These are phyloP conservation scores for Alternaria gansuensis DNA, from an alignment of 2,329 filamentous ascomycete species.

Conservation along the genomic window DNA sequence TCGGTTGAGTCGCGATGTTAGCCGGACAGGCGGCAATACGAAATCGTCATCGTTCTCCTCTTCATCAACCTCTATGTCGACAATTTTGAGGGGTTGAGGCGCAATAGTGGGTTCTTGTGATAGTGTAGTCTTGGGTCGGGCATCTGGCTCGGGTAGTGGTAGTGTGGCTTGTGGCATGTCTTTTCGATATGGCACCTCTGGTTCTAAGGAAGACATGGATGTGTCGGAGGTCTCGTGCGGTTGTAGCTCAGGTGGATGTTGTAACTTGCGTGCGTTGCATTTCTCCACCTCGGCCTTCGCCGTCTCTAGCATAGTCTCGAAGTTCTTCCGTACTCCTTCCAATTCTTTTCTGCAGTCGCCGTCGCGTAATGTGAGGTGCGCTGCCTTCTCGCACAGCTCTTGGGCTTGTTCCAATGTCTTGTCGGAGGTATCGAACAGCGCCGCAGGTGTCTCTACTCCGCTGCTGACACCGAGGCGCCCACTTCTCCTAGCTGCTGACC, in stretches of 20 bases:
- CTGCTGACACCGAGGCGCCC: slow-evolving; percentile 17
- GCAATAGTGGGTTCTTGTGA: slow-evolving; percentile 14
- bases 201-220: slow-evolving; percentile 27
- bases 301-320: slow-evolving; percentile 69
- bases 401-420: slow-evolving; percentile 82
- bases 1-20: slow-evolving; percentile 44
- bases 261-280: slow-evolving; percentile 30
- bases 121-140: slow-evolving; percentile 18
- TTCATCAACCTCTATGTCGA: slow-evolving; percentile 52
- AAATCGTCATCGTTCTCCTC: slow-evolving; percentile 46
- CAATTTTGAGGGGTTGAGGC: slow-evolving; percentile 28
- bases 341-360: slow-evolving; percentile 85
- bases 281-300: slow-evolving; percentile 58
- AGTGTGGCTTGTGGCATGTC: slow-evolving; percentile 27
- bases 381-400: slow-evolving; percentile 82
- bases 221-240: slow-evolving; percentile 32
- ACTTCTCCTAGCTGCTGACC: slow-evolving; percentile 29
- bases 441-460: slow-evolving; percentile 31
- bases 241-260: slow-evolving; percentile 21
- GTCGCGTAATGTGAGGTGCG: slow-evolving; percentile 87
- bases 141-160: slow-evolving; percentile 16
- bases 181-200: slow-evolving; percentile 27
- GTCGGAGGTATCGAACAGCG: slow-evolving; percentile 71
- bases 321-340: slow-evolving; percentile 70
- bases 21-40: slow-evolving; percentile 49